phyloP scores from a whole-genome alignment of 805 yeast genomes.

The Sugiyamaella smithiae region DNA sequence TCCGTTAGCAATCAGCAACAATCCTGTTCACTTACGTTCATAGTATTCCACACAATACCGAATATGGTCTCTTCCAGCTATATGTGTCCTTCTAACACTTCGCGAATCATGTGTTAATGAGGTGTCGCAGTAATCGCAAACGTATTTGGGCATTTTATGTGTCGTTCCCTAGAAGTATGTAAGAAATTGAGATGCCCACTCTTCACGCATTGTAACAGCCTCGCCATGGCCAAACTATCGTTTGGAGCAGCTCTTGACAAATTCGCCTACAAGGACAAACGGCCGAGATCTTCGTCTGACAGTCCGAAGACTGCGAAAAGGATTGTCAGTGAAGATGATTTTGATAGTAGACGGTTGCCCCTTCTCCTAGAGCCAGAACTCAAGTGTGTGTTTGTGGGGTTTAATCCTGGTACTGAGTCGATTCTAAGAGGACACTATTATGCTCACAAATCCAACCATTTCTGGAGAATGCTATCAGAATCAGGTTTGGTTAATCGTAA shows the following conservation, averaged over 20 bases:
- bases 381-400: conserved; percentile 60
- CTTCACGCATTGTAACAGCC: background rate
- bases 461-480: conserved; percentile 63
- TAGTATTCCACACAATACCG: conserved; percentile 71
- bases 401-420: conserved; percentile 67
- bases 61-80: conserved; percentile 73
- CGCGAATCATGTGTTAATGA: conserved; percentile 85
- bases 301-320: background rate
- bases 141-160: conserved; percentile 22
- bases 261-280: conserved; percentile 9
- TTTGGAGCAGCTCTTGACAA: conserved; percentile 8
- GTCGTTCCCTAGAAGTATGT: too few relatives aligned
- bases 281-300: background rate
- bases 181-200: background rate
- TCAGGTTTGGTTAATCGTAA: conserved; percentile 42
- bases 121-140: conserved; percentile 77
- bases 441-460: conserved; percentile 66
- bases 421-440: conserved; percentile 63
- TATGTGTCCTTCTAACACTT: conserved; percentile 79
- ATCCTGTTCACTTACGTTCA: conserved; percentile 42
- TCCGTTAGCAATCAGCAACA: background rate
- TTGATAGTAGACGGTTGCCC: conserved; percentile 12
- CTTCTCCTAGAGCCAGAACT: conserved; percentile 33
- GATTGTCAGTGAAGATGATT: background rate
- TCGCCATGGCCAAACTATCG: conserved; percentile 10